A percentile compares a stretch with the other conserved stretches of the same genome.
These are phyloP conservation scores for Aethionema arabicum DNA, from an alignment of 345 rosid genomes.

Conservation along the genomic window DNA sequence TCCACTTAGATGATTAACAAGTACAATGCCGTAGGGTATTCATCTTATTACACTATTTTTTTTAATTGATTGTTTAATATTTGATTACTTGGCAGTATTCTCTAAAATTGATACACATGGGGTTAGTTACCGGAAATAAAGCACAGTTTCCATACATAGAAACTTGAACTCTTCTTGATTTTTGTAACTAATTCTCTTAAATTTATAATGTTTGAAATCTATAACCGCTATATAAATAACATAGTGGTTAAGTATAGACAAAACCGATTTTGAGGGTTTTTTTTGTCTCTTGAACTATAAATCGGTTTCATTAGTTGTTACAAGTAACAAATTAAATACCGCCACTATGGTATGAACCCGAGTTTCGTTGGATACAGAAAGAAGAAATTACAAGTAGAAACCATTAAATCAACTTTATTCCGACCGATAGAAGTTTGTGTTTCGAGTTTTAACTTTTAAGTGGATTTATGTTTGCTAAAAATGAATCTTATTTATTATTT, in stretches of 20 bases:
- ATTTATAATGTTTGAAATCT: neutral
- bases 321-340: too few species aligned
- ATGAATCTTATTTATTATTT: too few species aligned
- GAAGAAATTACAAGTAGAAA: too few species aligned
- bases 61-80: slow-evolving; percentile 8
- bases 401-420: too few species aligned
- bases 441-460: too few species aligned
- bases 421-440: too few species aligned
- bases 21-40: slow-evolving; percentile 40
- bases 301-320: too few species aligned
- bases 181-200: neutral
- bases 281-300: too few species aligned
- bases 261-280: too few species aligned
- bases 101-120: slow-evolving; percentile 35
- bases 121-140: slow-evolving; percentile 19
- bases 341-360: too few species aligned
- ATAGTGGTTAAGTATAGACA: neutral
- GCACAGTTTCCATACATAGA: slow-evolving; percentile 5
- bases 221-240: slow-evolving; percentile 14
- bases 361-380: too few species aligned
- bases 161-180: slow-evolving; percentile 15
- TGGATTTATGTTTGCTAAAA: too few species aligned
- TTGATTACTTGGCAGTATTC: slow-evolving; percentile 30
- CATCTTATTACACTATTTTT: slow-evolving; percentile 10
- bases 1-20: slow-evolving; percentile 32